Base-by-base conservation (phyloP, 495 filamentous ascomycete species). In the Hypoxylon crocopeplum region DNA sequence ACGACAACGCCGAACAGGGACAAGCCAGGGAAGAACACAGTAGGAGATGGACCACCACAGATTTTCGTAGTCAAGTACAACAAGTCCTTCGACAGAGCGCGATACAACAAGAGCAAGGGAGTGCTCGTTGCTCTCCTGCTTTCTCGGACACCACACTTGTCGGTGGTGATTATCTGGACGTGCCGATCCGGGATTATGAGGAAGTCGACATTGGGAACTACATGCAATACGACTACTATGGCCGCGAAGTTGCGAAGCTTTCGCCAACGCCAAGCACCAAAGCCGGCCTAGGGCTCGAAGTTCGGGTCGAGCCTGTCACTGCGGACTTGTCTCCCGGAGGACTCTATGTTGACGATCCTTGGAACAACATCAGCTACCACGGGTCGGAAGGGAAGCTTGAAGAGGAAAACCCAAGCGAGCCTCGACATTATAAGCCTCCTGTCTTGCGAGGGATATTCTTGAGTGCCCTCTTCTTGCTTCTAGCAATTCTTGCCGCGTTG, bases 271-370 rank as follows among this genome's bases (percentile, higher is more conserved):
- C 55, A 24, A 65, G 47, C 17, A 45, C 41, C 4, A 67, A 56
- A 33, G 64, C 57, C 22, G 53, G 60, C 21, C 37, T 51, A 2
- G 67, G 57, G n/a, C 17, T 70, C 13, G 60, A 70, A 48, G 64
- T 68, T 12, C 12, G 8, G 22, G 21, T 32, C 24, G 8, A 15
- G n/a, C 49, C 50, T 30, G 45, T 45, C 6, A 25, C 25, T 15
- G 15, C 45, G 33, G 27, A 5, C 21, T 15, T 65, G 4, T 47
- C 67, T 30, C 45, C 56, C 13, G 47, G 27, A 4, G 53, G 54
- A 4, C 53, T 57, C 12, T 33, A 42, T 19, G 27, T 60, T n/a
- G 67, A 65, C 39, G 60, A 68, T 34, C 50, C 34, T 15, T 48
- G 20, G 15, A 16, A 25, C 17, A 32, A 59, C 24, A 50, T 25